Conservation (phyloP, 2,329 filamentous ascomycete genomes). For the Sporothrix euskadiensis region DNA sequence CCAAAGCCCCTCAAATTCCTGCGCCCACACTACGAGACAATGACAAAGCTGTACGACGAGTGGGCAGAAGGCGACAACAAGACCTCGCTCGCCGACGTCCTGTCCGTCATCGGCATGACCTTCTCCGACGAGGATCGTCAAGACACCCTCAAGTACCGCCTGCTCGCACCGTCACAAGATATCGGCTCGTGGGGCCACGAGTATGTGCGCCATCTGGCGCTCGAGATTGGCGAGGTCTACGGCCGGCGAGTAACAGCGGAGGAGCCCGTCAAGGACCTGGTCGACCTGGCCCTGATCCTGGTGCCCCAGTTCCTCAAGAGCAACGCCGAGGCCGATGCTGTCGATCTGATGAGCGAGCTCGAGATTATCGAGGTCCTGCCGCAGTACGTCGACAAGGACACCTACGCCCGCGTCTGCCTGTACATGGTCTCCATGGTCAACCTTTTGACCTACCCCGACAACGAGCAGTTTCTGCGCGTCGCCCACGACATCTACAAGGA, state of each 20-base stretch:
- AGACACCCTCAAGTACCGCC: conserved; percentile 93
- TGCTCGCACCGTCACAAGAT: conserved; percentile 86
- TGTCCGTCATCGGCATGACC: conserved; percentile 98
- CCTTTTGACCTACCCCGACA: conserved; percentile 94
- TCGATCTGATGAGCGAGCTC: conserved; percentile 93
- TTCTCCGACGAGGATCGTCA: conserved; percentile 95
- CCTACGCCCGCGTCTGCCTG: conserved; percentile 86
- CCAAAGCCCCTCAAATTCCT: conserved; percentile 98
- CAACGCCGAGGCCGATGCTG: conserved; percentile 96
- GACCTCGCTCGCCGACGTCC: conserved; percentile 86
- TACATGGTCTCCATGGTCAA: conserved; percentile 99
- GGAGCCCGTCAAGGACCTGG: conserved; percentile 77
- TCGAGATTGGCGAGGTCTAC: conserved; percentile 95
- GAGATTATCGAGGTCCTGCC: conserved; percentile 95
- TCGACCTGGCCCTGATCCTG: conserved; percentile 78
- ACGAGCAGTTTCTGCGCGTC: conserved; percentile 89
- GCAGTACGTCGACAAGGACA: conserved; percentile 88
- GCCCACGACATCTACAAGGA: conserved; percentile 91
- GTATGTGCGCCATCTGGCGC: conserved; percentile 90
- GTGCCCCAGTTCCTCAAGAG: conserved; percentile 95
- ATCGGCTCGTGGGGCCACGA: conserved; percentile 98
- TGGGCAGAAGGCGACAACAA: conserved; percentile 86
- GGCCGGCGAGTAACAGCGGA: conserved; percentile 84
- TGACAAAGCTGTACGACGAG: conserved; percentile 83
- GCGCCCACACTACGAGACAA: conserved; percentile 88